Conservation (phyloP, 1,139 yeast species). For the Taiozyma onychis region DNA sequence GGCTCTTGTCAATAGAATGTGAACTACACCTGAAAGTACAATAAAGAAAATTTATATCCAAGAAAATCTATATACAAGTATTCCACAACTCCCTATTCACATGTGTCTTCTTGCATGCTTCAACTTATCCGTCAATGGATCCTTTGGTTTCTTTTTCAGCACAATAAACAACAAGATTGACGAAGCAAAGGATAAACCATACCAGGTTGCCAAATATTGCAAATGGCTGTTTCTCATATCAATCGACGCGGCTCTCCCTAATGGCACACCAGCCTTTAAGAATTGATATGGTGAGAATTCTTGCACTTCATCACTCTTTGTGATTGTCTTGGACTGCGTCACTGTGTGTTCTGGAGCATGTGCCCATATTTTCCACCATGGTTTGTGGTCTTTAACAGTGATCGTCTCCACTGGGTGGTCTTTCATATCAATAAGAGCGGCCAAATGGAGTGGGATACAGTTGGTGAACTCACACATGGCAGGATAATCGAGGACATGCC, state of each 20-base stretch:
- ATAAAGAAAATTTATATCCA: background rate
- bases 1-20: too few relatives aligned
- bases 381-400: slow-evolving; percentile 12
- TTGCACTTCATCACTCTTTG: slow-evolving; percentile 19
- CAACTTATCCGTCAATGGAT: slow-evolving; percentile 38
- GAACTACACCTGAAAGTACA: too few relatives aligned
- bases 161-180: slow-evolving; percentile 57
- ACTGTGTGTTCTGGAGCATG: slow-evolving; percentile 9
- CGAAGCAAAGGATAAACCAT: slow-evolving; percentile 72
- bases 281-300: slow-evolving; percentile 46
- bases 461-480: slow-evolving; percentile 72
- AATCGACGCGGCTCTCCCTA: slow-evolving; percentile 76
- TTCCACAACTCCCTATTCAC: slow-evolving; percentile 14
- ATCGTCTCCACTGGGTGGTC: slow-evolving; percentile 38
- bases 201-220: slow-evolving; percentile 94
- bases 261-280: slow-evolving; percentile 78
- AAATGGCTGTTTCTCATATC: slow-evolving; percentile 84
- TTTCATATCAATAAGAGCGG: slow-evolving; percentile 60
- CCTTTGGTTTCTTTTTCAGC: slow-evolving; percentile 42
- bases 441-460: slow-evolving; percentile 70
- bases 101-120: slow-evolving; percentile 37
- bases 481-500: slow-evolving; percentile 71
- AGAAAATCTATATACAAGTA: background rate
- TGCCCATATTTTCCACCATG: slow-evolving; percentile 33
- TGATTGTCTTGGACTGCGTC: slow-evolving; percentile 1